Evolutionary conservation across 2,329 filamentous ascomycete genomes (phyloP).

Genomic region (Fusarium goolgardi): DNA sequence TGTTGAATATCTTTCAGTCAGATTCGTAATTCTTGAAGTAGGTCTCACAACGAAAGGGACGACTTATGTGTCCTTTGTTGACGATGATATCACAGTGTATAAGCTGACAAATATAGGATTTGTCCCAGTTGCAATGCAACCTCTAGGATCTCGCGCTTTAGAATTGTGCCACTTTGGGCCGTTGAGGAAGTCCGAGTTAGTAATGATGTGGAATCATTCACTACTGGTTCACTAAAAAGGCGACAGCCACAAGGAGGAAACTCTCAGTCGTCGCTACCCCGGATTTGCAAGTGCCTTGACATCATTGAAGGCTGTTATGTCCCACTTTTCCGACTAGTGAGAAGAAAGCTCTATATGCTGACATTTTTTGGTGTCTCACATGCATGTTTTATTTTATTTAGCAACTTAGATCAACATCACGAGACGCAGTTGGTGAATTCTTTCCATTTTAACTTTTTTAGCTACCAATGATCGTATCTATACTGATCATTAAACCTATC

Average conservation of each 20-base stretch:
- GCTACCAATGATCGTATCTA: constrained; percentile 18
- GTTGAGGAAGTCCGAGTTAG: neutral
- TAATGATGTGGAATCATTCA: constrained; percentile 14
- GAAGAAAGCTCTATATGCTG: constrained; percentile 5
- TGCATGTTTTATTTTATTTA: neutral
- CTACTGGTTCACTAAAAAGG: neutral
- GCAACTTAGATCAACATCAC: neutral
- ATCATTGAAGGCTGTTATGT: constrained; percentile 20
- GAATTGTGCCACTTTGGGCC: neutral
- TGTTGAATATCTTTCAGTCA: constrained; percentile 11
- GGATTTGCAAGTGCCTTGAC: constrained; percentile 39
- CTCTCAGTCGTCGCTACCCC: constrained; percentile 22
- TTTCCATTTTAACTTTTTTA: constrained; percentile 13
- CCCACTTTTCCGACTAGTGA: constrained; percentile 27
- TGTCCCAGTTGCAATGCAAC: neutral
- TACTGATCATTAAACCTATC: constrained; percentile 11
- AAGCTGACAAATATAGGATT: constrained; percentile 30
- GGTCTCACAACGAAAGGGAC: constrained; percentile 20
- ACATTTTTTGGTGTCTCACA: constrained; percentile 7
- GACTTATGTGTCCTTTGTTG: neutral
- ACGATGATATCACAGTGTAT: constrained; percentile 21
- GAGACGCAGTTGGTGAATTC: neutral
- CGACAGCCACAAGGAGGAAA: neutral
- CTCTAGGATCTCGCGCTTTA: constrained; percentile 16
- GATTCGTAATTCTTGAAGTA: neutral